Conservation (phyloP, 208 protist species). For the Acanthamoeba royreba region DNA sequence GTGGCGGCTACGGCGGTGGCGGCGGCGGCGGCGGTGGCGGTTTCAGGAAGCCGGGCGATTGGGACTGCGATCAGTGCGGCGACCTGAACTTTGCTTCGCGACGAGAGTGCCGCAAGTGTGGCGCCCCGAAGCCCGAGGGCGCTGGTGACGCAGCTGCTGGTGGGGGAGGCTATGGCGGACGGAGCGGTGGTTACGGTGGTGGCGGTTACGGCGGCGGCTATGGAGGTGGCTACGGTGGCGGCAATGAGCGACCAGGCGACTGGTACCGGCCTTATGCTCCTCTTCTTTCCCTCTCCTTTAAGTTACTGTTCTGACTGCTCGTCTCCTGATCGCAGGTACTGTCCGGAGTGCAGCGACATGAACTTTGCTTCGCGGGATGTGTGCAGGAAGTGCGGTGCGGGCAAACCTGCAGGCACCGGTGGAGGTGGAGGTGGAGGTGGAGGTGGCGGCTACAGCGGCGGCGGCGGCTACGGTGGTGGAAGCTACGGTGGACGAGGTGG, state of each 20-base stretch:
- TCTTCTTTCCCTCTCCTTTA: background rate
- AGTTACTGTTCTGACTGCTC: background rate
- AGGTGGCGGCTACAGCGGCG: background rate
- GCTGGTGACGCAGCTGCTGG: no score
- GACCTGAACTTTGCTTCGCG: constrained; percentile 27
- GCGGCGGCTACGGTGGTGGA: background rate
- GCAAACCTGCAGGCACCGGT: background rate
- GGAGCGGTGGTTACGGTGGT: background rate
- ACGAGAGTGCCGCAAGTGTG: constrained; percentile 3
- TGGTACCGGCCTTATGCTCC: background rate
- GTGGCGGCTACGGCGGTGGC: background rate
- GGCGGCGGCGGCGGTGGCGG: background rate
- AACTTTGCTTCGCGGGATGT: background rate
- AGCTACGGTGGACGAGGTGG: background rate
- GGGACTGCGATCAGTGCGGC: background rate
- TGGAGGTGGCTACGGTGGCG: background rate
- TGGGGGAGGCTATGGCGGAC: background rate
- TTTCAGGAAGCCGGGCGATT: background rate
- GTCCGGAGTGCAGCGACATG: constrained; percentile 1
- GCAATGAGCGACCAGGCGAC: background rate
- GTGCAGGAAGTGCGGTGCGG: background rate
- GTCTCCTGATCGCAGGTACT: background rate
- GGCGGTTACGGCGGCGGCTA: background rate
- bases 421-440: background rate
- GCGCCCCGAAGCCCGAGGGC: background rate